These are phyloP conservation scores for Xenosphaeropsis pyriputrescens DNA, from an alignment of 2,329 filamentous ascomycete species.

Conservation along the genomic window DNA sequence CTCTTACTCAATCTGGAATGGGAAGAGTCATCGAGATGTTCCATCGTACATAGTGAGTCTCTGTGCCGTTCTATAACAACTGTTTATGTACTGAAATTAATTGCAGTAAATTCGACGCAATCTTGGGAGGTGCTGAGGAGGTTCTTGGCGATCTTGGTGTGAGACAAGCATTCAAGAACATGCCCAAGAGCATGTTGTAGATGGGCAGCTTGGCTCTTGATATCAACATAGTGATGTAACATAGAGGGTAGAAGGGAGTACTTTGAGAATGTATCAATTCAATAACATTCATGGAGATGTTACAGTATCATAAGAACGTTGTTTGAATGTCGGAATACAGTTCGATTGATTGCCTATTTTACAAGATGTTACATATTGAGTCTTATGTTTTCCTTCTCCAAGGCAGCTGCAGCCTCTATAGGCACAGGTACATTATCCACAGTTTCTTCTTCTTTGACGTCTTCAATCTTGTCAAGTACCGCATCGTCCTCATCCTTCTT, in stretches of 20 bases:
- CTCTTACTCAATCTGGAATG: constrained; percentile 71
- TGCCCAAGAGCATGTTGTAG: constrained; percentile 74
- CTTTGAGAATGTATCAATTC: too few species aligned
- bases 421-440: constrained; percentile 15
- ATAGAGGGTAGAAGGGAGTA: too few species aligned
- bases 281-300: too few species aligned
- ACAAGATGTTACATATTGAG: too few species aligned
- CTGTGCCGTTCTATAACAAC: too few species aligned
- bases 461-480: constrained; percentile 14
- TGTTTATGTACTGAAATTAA: too few species aligned
- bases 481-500: constrained; percentile 19
- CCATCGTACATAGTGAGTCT: constrained; percentile 47
- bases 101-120: constrained; percentile 53
- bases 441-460: constrained; percentile 20
- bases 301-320: too few species aligned
- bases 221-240: too few species aligned
- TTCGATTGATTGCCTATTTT: too few species aligned
- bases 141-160: constrained; percentile 71
- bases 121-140: constrained; percentile 71
- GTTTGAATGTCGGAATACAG: too few species aligned
- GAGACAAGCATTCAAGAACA: constrained; percentile 67
- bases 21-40: constrained; percentile 73
- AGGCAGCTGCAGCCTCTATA: too few species aligned
- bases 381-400: too few species aligned
- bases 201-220: neutral